phyloP scores from a whole-genome alignment of 768 basidiomycete species.

The Pholiota molesta region DNA sequence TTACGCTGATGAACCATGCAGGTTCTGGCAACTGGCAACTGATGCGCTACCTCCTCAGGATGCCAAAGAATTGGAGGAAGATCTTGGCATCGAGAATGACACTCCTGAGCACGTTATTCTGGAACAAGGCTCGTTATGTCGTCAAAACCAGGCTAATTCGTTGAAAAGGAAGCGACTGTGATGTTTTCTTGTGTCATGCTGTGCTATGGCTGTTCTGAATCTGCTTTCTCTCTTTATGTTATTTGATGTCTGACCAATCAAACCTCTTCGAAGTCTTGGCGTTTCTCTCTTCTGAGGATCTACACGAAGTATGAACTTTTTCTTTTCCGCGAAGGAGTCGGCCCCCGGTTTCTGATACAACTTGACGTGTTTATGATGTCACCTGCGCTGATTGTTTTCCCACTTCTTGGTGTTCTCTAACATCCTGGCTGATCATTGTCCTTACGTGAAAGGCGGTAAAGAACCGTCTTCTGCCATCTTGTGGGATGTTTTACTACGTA shows the following conservation, averaged over 20 bases:
- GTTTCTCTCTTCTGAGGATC: background rate
- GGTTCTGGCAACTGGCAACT: slow-evolving; percentile 75
- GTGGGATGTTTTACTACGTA: background rate
- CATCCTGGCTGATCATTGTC: background rate
- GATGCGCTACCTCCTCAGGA: slow-evolving; percentile 73
- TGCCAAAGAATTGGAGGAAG: slow-evolving; percentile 65
- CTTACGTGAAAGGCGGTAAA: background rate
- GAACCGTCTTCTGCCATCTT: background rate
- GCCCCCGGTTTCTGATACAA: background rate
- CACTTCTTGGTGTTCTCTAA: background rate
- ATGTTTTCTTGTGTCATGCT: background rate
- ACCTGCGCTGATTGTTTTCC: background rate
- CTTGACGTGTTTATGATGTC: background rate
- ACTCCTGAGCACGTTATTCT: slow-evolving; percentile 68
- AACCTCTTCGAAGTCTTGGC: background rate
- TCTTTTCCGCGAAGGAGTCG: background rate
- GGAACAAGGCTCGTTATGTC: slow-evolving; percentile 66
- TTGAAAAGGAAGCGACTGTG: slow-evolving; percentile 56
- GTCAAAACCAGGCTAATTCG: slow-evolving; percentile 32
- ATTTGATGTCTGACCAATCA: background rate
- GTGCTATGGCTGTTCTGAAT: background rate
- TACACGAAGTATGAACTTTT: background rate
- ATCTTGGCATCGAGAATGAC: slow-evolving; percentile 82
- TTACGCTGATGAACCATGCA: slow-evolving; percentile 30
- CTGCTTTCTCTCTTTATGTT: background rate